Base-by-base conservation (phyloP, 257 asterid genomes). In the Gentiana straminea region DNA sequence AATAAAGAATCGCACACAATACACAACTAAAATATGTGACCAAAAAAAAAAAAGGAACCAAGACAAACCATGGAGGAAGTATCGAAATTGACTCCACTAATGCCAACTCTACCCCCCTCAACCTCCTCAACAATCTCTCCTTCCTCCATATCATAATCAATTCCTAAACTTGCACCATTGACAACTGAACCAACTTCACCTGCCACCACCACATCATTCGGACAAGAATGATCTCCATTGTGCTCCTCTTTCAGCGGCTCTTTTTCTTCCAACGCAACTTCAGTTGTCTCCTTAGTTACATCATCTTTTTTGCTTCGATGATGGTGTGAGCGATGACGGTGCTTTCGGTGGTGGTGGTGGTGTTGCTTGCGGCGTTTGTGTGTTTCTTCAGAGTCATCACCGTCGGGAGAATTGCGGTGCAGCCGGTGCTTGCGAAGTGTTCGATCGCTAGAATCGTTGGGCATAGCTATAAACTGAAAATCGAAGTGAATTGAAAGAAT, bases 91-190 rank as follows among this genome's bases (percentile, higher is more conserved):
- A 13, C 33, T 41, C 58, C 65, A 33, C 58, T 58, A n/a, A 44
- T 63, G 69, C 65, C 54, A 69, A 68, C 61, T 77, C 83, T 57
- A 35, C 71, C 81, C 3, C 24, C 59, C 60, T 54, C 70, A 59
- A 65, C 86, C 45, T 84, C 94, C 67, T 86, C 98, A 65, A 91
- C 61, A 67, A 91, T 91, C 75, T 91, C 98, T 11, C 98, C 98
- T 81, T 41, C 98, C 76, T 91, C 98, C 94, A 87, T 83, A 59
- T 91, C 95, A 64, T 84, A 91, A 86, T 82, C 83, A 38, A 81
- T 74, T 64, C 80, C 84, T 10, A 75, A 64, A 15, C 66, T 74
- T 57, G 74, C 56, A 35, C 72, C 82, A 33, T 37, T 63, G 59
- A 58, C 52, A 52, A 68, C 81, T 64, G 64, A 43, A 45, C 8